A percentile compares a stretch with the other conserved stretches of the same genome.
phyloP scores from a whole-genome alignment of 768 basidiomycete genomes.

The Collybiopsis confluens region DNA sequence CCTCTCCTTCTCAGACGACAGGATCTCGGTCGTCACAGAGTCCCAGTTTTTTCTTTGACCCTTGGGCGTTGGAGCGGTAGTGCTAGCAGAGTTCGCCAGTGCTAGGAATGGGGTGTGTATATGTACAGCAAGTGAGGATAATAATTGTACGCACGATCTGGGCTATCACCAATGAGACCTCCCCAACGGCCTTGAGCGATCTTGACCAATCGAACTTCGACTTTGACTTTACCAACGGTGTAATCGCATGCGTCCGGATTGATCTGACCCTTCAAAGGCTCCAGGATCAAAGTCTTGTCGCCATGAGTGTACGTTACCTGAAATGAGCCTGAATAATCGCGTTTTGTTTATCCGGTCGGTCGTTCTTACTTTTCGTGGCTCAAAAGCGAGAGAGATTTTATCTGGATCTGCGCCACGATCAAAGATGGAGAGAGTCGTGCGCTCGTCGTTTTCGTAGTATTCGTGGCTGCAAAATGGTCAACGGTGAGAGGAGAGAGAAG shows the following conservation, averaged over 20 bases:
- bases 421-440: constrained; percentile 68
- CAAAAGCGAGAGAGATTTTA: constrained; percentile 57
- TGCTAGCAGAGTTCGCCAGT: constrained; percentile 26
- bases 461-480: constrained; percentile 61
- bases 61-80: constrained; percentile 24
- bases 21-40: constrained; percentile 64
- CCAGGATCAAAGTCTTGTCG: constrained; percentile 65
- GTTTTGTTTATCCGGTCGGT: neutral
- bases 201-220: constrained; percentile 81
- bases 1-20: constrained; percentile 65
- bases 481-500: neutral
- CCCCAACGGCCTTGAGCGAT: constrained; percentile 68
- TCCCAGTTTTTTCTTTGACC: constrained; percentile 88
- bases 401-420: constrained; percentile 71
- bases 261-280: constrained; percentile 83
- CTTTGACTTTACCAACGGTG: constrained; percentile 80
- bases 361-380: constrained; percentile 56
- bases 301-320: constrained; percentile 64
- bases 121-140: neutral
- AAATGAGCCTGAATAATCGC: constrained; percentile 7
- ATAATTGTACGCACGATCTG: constrained; percentile 54
- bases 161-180: constrained; percentile 64
- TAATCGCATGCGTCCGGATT: constrained; percentile 56
- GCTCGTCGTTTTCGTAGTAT: constrained; percentile 85
- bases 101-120: constrained; percentile 17